Evolutionary conservation across 441 rosid species (phyloP).

Genomic region (Adansonia madagascariensis): DNA sequence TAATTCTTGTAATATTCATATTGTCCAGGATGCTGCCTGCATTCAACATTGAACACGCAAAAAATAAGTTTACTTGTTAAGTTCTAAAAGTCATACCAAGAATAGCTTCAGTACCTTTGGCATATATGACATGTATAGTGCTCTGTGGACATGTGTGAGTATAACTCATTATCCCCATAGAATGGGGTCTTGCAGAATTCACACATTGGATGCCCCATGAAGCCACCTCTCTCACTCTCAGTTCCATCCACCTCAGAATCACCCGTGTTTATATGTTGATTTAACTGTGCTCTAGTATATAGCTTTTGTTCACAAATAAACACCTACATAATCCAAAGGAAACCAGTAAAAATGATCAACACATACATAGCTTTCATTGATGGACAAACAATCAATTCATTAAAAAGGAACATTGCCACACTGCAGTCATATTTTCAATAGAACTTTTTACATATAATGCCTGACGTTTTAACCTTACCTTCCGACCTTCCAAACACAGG

Average conservation of each 20-base stretch:
- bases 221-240: conserved; percentile 98
- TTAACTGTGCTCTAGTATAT: conserved; percentile 75
- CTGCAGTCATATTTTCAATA: background rate
- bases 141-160: conserved; percentile 88
- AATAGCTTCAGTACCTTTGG: conserved; percentile 60
- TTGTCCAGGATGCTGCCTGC: conserved; percentile 91
- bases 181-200: conserved; percentile 84
- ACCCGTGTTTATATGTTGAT: conserved; percentile 81
- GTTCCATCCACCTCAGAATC: conserved; percentile 93
- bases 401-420: background rate
- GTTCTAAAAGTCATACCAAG: background rate
- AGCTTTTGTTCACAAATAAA: conserved; percentile 94
- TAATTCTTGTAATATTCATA: conserved; percentile 87
- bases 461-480: conserved; percentile 50
- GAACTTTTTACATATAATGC: background rate
- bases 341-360: conserved; percentile 18
- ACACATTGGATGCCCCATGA: conserved; percentile 88
- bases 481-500: conserved; percentile 90
- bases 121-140: conserved; percentile 93
- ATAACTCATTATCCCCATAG: conserved; percentile 93
- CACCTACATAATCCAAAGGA: conserved; percentile 48
- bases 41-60: conserved; percentile 28
- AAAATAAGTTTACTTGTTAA: background rate
- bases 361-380: background rate
- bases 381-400: conserved; percentile 7